Percentiles rank a stretch among this genome's conserved stretches.
These are phyloP conservation scores for Barbarea vulgaris DNA, from an alignment of 345 rosid species.

Conservation along the genomic window DNA sequence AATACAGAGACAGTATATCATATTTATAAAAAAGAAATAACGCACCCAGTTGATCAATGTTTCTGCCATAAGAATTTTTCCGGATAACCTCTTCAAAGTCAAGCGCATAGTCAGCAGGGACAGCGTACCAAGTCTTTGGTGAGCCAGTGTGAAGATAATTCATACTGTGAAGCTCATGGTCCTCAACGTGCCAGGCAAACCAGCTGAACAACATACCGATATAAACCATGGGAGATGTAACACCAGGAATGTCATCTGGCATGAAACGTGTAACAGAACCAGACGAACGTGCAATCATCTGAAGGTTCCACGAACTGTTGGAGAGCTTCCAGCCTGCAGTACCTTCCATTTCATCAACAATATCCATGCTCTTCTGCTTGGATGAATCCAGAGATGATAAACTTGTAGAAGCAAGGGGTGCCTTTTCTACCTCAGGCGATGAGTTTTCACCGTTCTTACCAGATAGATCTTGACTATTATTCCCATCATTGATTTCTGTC, in stretches of 20 bases:
- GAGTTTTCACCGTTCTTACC: constrained; percentile 30
- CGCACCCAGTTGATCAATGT: constrained; percentile 70
- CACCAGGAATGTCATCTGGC: constrained; percentile 99
- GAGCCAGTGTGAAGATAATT: constrained; percentile 97
- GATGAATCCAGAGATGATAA: constrained; percentile 37
- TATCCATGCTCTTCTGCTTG: constrained; percentile 50
- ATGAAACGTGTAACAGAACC: constrained; percentile 98
- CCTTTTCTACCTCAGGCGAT: constrained; percentile 35
- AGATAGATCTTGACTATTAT: constrained; percentile 18
- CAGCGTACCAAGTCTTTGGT: constrained; percentile 96
- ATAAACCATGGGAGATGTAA: constrained; percentile 96
- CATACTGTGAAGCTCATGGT: constrained; percentile 99
- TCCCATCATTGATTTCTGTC: constrained; percentile 43
- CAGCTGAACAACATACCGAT: constrained; percentile 99
- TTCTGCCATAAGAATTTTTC: constrained; percentile 74
- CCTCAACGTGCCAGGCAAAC: constrained; percentile 99
- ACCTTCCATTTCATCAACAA: constrained; percentile 70
- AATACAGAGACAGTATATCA: neutral
- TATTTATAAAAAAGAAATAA: neutral
- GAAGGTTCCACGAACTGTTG: constrained; percentile 98
- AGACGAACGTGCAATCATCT: constrained; percentile 91
- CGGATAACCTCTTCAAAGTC: constrained; percentile 93
- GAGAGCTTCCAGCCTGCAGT: constrained; percentile 99
- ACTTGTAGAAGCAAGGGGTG: constrained; percentile 42
- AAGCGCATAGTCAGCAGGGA: constrained; percentile 88